phyloP scores from a whole-genome alignment of 306 rosid species.

The Sechiopsis laciniata region DNA sequence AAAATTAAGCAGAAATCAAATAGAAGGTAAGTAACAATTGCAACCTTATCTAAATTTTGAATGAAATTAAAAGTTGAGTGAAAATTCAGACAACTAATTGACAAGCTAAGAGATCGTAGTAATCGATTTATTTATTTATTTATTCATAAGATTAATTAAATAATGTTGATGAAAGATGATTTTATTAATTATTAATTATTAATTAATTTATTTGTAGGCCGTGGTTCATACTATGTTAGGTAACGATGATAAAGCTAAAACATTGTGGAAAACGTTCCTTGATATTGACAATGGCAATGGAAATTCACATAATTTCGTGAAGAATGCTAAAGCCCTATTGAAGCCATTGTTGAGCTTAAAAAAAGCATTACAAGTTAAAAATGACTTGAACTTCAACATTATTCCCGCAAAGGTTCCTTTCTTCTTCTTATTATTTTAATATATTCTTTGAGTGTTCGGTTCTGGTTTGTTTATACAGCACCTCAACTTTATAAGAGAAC shows the following conservation, averaged over 20 bases:
- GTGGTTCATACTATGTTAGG: not conserved
- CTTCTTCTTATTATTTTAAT: not conserved
- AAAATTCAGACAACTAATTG: no score
- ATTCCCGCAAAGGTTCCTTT: not conserved
- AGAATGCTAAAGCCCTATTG: not conserved
- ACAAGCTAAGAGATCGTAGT: no score
- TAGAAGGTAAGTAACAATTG: no score
- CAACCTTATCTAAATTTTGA: no score
- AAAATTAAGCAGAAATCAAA: no score
- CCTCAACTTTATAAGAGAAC: no score
- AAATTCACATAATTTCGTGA: not conserved
- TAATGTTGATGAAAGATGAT: not conserved
- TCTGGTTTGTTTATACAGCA: no score
- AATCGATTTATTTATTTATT: no score
- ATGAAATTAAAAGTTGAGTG: no score
- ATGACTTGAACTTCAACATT: not conserved
- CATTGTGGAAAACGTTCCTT: not conserved
- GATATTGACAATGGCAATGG: not conserved
- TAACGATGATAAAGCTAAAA: not conserved
- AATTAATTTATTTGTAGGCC: not conserved
- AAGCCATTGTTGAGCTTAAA: conserved; percentile 4
- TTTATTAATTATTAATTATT: not conserved
- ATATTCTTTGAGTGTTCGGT: no score
- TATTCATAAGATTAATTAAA: no score
- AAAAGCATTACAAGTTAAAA: not conserved